These are phyloP conservation scores for Ilex asprella DNA, from an alignment of 257 asterid genomes.

Conservation along the genomic window DNA sequence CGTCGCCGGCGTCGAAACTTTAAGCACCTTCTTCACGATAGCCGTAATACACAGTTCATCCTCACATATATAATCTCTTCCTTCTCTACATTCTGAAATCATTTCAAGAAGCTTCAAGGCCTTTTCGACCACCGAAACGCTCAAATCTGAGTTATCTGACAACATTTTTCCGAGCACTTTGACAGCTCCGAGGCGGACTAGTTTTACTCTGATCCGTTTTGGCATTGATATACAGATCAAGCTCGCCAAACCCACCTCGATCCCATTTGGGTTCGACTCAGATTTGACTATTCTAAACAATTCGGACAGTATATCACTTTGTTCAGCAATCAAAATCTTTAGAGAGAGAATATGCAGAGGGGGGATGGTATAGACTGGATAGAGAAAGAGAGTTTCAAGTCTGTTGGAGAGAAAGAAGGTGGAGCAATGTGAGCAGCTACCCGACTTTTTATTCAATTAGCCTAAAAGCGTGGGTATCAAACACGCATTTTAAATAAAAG, in stretches of 20 bases:
- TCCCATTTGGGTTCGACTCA: constrained; percentile 24
- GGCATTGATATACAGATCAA: constrained; percentile 30
- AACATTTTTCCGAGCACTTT: constrained; percentile 35
- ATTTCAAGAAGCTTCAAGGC: constrained; percentile 48
- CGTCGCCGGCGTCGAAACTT: constrained; percentile 60
- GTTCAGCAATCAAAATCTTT: constrained; percentile 25
- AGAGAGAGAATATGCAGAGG: too few species aligned
- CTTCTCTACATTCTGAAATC: constrained; percentile 54
- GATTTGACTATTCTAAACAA: constrained; percentile 28
- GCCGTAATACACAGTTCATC: constrained; percentile 36
- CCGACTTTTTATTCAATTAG: too few species aligned
- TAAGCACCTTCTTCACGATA: constrained; percentile 51
- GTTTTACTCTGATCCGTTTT: constrained; percentile 28
- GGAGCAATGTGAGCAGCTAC: too few species aligned
- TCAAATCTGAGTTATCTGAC: constrained; percentile 33
- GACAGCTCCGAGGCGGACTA: constrained; percentile 53
- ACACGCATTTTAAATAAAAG: too few species aligned
- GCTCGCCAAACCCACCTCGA: constrained; percentile 37
- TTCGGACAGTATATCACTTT: constrained; percentile 34
- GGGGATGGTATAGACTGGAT: too few species aligned
- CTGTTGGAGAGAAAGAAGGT: too few species aligned
- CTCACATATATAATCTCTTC: constrained; percentile 47
- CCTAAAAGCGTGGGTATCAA: too few species aligned
- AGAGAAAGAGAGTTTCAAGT: too few species aligned
- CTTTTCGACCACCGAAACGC: constrained; percentile 32